Evolutionary conservation across 2,329 filamentous ascomycete genomes (phyloP), one percentile per base, ranked within the genome.

Genomic region (Fusarium equiseti): DNA sequence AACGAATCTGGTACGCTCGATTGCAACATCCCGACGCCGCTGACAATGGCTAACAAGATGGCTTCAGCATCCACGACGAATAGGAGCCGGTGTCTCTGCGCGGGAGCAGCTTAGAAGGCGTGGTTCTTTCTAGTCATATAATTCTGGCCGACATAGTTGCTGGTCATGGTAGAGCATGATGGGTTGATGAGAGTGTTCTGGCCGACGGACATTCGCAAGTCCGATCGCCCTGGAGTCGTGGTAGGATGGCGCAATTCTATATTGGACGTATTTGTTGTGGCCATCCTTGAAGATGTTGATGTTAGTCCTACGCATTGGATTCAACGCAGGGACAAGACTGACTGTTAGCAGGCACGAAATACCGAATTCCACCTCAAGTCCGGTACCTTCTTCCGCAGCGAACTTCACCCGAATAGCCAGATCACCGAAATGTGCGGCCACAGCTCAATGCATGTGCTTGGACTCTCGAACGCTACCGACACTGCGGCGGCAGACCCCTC

Each of bases 111-210:
- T 99, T 75, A 91, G 94, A 82, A 91, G 96, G 76, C 90, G 96
- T 81, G 96, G 96, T 74, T 99, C 96, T 65, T 98, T 99, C 82
- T 98, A 88, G 87, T 69, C 73, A 73, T 35, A 31, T 74, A 73
- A 77, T 60, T 60, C 58, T 51, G 55, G 58, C 57, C 53, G 58
- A 74, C 73, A 76, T 68, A 68, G 74, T 74, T 74, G 74, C 77
- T 78, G 83, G 87, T 86, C 86, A 91, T 91, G 89, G 84, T 88
- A 84, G 88, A 89, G 83, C 86, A 90, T 86, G 89, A 96, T 93
- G 95, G 93, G 78, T 86, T 98, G 85, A 94, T 98, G 91, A 94
- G 96, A 85, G 91, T 99, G 84, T 98, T 99, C 85, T 99, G 96
- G 96, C 97, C 96, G 77, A 92, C 92, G 77, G 95, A 97, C 83